Percentiles rank a stretch among this genome's conserved stretches.
These are phyloP conservation scores for Claviceps lovelessii DNA, from an alignment of 2,329 filamentous ascomycete genomes.

Conservation along the genomic window DNA sequence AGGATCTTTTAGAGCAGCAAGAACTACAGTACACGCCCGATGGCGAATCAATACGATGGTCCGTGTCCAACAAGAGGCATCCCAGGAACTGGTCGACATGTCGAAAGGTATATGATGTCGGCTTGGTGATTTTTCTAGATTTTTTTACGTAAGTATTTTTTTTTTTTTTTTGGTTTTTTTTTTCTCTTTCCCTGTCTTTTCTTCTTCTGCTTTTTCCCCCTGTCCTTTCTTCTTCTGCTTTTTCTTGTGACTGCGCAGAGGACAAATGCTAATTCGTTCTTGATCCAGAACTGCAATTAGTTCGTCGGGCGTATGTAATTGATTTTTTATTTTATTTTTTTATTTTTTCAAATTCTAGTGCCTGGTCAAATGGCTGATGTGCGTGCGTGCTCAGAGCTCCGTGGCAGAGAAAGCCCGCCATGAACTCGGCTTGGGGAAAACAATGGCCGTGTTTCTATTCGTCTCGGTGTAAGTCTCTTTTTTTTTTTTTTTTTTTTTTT, in stretches of 20 bases:
- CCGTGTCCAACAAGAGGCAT: neutral
- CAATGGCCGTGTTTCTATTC: neutral
- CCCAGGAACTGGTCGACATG: neutral
- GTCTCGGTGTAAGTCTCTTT: neutral
- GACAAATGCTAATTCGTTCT: neutral
- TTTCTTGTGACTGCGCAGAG: neutral
- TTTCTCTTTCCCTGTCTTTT: too few species aligned
- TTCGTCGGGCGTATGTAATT: neutral
- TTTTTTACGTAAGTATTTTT: neutral
- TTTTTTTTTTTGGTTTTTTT: neutral
- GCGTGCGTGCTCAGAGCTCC: neutral
- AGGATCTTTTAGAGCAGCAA: neutral
- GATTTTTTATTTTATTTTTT: neutral
- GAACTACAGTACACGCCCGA: neutral
- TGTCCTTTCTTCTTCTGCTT: too few species aligned
- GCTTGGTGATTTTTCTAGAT: neutral
- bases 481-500: too few species aligned
- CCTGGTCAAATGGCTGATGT: neutral
- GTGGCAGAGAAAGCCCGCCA: neutral
- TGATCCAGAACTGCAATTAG: neutral
- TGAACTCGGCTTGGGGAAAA: neutral
- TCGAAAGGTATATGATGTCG: neutral
- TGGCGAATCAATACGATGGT: neutral
- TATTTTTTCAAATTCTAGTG: too few species aligned
- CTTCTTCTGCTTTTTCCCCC: neutral